Base-by-base conservation (phyloP, 257 asterid genomes). In the Pogostemon cablin region DNA sequence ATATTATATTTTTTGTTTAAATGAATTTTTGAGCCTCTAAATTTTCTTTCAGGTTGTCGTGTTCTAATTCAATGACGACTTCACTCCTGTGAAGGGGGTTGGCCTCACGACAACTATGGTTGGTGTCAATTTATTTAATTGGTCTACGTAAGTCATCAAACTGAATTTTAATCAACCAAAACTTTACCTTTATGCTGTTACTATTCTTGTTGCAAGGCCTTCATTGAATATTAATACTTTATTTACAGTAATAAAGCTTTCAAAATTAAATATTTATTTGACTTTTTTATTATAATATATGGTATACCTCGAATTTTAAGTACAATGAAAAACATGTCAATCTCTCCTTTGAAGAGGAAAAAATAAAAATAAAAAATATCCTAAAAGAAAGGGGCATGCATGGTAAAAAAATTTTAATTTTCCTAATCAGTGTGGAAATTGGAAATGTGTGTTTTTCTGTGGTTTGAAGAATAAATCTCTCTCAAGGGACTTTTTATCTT, bases 21-120 rank as follows among this genome's bases (percentile, higher is more conserved):
- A 68, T 57, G n/a, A 9, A 44, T 67, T 55, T 37, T 15, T 9
- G 11, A 72, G 65, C 48, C 73, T 69, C 25, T 55, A 42, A 57
- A 61, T 39, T 61, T 40, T 64, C 10, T 41, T 75, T 68, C 87
- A 92, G 98, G 97, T 92, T 60, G 98, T 97, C 3, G 98, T 92
- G 39, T 88, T 92, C 58, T 92, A 90, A 81, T 92, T 92, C 80
- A 96, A 90, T 53, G 98, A 92, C n/a, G 78, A 88, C 77, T 92
- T 92, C 82, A 88, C 95, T 63, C 80, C 83, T 86, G 50, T 90
- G 85, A 92, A 92, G 79, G 98, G 96, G 41, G 81, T 72, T 50
- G 98, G 97, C 75, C 96, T 92, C 52, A 35, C 67, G 39, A 90
- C 82, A 3, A 92, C 90, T 48, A 85, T 92, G 93, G 25, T 84